These are phyloP conservation scores for Myxozyma lipomycoides DNA, from an alignment of 805 yeast genomes.

Conservation along the genomic window DNA sequence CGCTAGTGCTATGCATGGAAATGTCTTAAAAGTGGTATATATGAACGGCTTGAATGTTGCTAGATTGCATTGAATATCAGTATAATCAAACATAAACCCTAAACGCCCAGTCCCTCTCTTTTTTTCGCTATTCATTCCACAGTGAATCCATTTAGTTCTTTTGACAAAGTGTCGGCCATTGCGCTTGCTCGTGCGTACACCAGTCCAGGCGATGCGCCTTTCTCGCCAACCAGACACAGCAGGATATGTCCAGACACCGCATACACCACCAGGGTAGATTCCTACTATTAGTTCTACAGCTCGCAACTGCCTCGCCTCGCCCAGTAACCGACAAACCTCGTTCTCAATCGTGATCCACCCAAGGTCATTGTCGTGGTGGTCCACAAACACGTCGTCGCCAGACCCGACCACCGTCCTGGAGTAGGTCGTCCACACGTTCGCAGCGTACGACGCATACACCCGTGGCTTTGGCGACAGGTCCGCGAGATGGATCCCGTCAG, in stretches of 20 bases:
- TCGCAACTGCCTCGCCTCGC: background rate
- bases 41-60: no score
- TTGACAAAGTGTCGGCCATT: constrained; percentile 28
- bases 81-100: no score
- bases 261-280: constrained; percentile 19
- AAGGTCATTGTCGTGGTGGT: constrained; percentile 1
- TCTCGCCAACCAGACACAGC: constrained; percentile 33
- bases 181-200: constrained; percentile 30
- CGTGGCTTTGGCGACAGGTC: constrained; percentile 24
- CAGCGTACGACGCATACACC: constrained; percentile 30
- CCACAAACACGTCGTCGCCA: constrained; percentile 2
- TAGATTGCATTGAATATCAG: no score
- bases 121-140: constrained; percentile 14
- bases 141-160: constrained; percentile 30
- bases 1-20: no score
- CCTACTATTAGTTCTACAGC: constrained; percentile 15
- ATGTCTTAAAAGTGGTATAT: no score
- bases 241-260: constrained; percentile 17
- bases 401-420: background rate
- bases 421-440: constrained; percentile 27
- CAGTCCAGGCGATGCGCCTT: constrained; percentile 32
- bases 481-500: constrained; percentile 13
- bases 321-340: constrained; percentile 19
- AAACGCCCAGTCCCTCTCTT: no score
- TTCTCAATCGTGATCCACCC: constrained; percentile 33